Conservation (phyloP, 129 eudicot genomes). For the Mikania micrantha region DNA sequence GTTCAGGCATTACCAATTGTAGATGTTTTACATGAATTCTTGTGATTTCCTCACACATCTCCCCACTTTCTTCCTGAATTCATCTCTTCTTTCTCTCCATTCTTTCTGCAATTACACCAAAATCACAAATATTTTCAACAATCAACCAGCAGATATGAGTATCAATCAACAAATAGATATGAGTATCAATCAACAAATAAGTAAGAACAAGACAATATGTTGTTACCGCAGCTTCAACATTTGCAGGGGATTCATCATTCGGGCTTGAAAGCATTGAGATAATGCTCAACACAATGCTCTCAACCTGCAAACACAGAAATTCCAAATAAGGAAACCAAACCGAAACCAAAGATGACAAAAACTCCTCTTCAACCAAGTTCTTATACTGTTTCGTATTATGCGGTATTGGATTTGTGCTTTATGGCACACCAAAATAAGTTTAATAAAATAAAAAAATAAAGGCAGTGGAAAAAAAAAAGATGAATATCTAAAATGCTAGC, state of each 20-base stretch:
- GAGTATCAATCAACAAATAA: not conserved
- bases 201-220: not conserved
- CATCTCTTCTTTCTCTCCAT: slow-evolving; percentile 75
- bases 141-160: not conserved
- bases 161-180: not conserved
- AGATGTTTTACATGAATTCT: slow-evolving; percentile 38
- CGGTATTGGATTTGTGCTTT: no score
- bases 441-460: no score
- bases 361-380: no score
- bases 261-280: slow-evolving; percentile 85
- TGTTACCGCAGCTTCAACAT: slow-evolving; percentile 89
- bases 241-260: slow-evolving; percentile 77
- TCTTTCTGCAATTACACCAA: slow-evolving; percentile 52
- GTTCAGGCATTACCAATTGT: no score
- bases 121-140: not conserved
- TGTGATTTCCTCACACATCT: slow-evolving; percentile 83
- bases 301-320: slow-evolving; percentile 42
- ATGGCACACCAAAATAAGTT: no score
- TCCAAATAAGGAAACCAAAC: not conserved
- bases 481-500: no score
- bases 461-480: not conserved
- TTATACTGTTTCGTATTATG: no score
- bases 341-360: no score
- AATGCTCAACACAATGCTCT: slow-evolving; percentile 75
- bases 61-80: slow-evolving; percentile 70